Evolutionary conservation across 1,284 basidiomycete species (phyloP), one percentile per base, ranked within the genome.

Genomic region (Leccinum proximum): DNA sequence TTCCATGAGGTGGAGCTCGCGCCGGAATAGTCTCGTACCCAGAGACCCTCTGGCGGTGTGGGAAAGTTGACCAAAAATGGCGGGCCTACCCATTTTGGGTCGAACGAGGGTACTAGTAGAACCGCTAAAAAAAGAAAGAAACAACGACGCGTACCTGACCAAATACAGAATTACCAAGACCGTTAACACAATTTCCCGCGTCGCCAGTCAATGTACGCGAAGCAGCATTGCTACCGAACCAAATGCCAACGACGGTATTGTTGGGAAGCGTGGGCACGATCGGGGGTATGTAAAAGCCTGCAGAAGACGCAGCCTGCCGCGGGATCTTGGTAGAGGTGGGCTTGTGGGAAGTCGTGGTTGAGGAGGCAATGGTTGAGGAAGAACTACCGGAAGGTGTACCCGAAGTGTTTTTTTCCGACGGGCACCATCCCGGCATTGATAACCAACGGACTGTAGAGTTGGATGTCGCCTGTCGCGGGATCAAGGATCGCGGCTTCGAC

Each of bases 401-500:
- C 45, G 56, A 16, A 7, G 59, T 56, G 14, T 26, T 33, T 42
- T 22, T 66, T 70, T 33, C 62, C 71, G 22, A 65, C 37, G 30
- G 71, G 61, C 4, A 18, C 58, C 72, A 72, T 72, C 22, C 71
- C 71, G 1, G 68, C 63, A 61, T 72, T 72, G 62, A 72, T 73
- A 16, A 72, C 71, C 14, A 72, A 73, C 33, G 73, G 71, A 59
- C 6, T 72, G 30, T 72, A 72, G 4, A 74, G 73, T 33, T 73
- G 66, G 37, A 75, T 69, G 33, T 48, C 56, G 9, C 73, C 73
- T 14, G 71, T 74, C 5, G 71, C 62, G 2, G 71, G 73, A 64
- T 74, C 71, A 16, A 74, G 66, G 38, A 72, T 74, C 16, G 69
- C 70, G 1, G 72, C 71, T 58, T 72, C 71, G 7, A 74, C 71